These are phyloP conservation scores for Racocetra persica DNA, from an alignment of 371 early-diverging fungal species.

Conservation along the genomic window DNA sequence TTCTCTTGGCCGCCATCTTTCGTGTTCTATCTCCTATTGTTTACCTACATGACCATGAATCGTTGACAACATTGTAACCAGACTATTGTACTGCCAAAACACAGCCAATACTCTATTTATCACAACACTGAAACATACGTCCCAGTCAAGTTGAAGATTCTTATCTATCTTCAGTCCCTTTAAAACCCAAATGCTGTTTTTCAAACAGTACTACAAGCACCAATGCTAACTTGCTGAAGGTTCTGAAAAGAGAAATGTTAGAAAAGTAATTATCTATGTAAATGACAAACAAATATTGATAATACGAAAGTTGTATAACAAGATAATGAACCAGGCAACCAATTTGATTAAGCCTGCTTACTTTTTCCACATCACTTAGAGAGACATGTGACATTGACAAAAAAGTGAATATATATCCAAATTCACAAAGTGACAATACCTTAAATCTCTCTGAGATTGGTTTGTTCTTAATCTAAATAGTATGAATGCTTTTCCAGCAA, in stretches of 20 bases:
- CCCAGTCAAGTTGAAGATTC: too few species aligned
- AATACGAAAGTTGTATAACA: slow-evolving; percentile 28
- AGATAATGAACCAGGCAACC: slow-evolving; percentile 36
- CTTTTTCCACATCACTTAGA: neutral
- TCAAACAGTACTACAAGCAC: slow-evolving; percentile 40
- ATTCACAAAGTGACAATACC: slow-evolving; percentile 42
- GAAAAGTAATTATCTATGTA: slow-evolving; percentile 48
- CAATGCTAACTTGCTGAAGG: slow-evolving; percentile 14
- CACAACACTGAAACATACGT: too few species aligned
- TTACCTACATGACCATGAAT: too few species aligned
- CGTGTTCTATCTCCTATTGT: too few species aligned
- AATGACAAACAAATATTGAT: slow-evolving; percentile 4
- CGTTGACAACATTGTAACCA: too few species aligned
- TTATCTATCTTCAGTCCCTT: too few species aligned
- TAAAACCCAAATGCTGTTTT: too few species aligned
- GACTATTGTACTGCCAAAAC: too few species aligned
- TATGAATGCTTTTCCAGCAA: slow-evolving; percentile 17
- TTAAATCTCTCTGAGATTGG: slow-evolving; percentile 45
- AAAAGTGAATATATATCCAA: slow-evolving; percentile 47
- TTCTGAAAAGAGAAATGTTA: slow-evolving; percentile 42
- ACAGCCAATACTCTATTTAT: too few species aligned
- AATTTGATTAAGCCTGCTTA: neutral
- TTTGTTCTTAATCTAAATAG: too few species aligned
- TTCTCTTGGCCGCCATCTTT: too few species aligned
- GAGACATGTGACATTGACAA: slow-evolving; percentile 28